Conservation (phyloP, 176 grass and related monocot species). For the Oryza rufipogon region DNA sequence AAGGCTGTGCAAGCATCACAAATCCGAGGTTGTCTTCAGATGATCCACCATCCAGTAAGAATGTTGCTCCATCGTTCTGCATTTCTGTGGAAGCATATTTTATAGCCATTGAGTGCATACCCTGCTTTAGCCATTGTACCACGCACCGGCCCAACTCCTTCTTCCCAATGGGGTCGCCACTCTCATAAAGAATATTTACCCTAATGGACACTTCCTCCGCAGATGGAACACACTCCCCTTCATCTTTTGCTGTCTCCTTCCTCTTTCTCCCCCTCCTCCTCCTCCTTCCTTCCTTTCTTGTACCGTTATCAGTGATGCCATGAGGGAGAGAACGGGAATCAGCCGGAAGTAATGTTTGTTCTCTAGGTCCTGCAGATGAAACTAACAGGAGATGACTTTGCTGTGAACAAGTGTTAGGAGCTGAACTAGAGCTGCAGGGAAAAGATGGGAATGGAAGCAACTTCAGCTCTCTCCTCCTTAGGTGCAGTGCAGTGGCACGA, state of each 20-base stretch:
- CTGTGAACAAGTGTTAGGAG: constrained; percentile 15
- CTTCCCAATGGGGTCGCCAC: constrained; percentile 78
- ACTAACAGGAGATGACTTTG: constrained; percentile 40
- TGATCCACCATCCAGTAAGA: constrained; percentile 43
- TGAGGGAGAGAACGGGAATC: constrained; percentile 12
- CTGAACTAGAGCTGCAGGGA: not conserved
- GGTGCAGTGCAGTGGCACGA: not conserved
- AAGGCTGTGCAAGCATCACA: constrained; percentile 69
- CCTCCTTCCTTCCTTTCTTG: constrained; percentile 41
- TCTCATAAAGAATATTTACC: constrained; percentile 53
- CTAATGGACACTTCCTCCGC: constrained; percentile 60
- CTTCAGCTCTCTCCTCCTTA: constrained; percentile 31
- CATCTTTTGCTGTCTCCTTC: constrained; percentile 36
- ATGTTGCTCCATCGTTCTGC: constrained; percentile 47
- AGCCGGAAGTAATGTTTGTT: constrained; percentile 23
- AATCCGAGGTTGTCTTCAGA: constrained; percentile 44
- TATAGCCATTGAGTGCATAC: constrained; percentile 80
- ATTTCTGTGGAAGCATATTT: constrained; percentile 58
- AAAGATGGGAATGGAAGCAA: constrained; percentile 29
- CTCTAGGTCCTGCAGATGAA: constrained; percentile 23
- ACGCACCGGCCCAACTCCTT: constrained; percentile 76
- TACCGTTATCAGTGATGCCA: constrained; percentile 9
- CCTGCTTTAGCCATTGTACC: constrained; percentile 72
- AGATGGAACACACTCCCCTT: constrained; percentile 46
- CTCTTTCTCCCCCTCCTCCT: constrained; percentile 35